Evolutionary conservation across 2,329 filamentous ascomycete genomes (phyloP).

Genomic region (Cryoendolithus antarcticus): DNA sequence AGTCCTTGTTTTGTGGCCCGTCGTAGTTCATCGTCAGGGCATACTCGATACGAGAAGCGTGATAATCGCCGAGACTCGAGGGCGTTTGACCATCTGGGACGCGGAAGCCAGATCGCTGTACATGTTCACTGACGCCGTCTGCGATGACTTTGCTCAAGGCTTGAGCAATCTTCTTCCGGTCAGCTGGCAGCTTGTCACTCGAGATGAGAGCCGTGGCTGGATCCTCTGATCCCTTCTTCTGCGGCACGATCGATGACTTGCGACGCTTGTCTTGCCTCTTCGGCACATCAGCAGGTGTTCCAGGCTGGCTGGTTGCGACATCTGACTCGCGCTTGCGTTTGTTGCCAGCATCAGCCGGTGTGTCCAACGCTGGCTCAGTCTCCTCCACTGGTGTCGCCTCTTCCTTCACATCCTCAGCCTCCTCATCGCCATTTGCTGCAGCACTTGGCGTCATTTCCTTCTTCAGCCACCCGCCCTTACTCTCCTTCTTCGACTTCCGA

Average conservation of each 20-base stretch:
- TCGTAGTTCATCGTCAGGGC: constrained; percentile 45
- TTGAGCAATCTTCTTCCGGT: constrained; percentile 57
- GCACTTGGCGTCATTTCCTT: constrained; percentile 13
- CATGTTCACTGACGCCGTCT: constrained; percentile 52
- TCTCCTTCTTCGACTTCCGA: constrained; percentile 39
- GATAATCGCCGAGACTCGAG: constrained; percentile 52
- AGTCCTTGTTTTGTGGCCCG: constrained; percentile 39
- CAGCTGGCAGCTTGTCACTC: constrained; percentile 44
- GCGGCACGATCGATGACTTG: constrained; percentile 17
- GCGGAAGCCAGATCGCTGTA: constrained; percentile 51
- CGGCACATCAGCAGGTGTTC: constrained; percentile 1
- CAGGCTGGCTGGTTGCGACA: not conserved
- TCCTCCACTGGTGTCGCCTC: constrained; percentile 10
- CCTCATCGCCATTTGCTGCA: constrained; percentile 24
- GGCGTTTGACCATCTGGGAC: constrained; percentile 52
- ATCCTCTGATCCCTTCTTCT: constrained; percentile 12
- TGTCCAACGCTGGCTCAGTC: not conserved
- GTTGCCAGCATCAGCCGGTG: constrained; percentile 10
- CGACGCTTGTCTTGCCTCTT: constrained; percentile 23
- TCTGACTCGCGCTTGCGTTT: constrained; percentile 21
- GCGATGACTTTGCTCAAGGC: constrained; percentile 58
- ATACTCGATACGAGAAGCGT: constrained; percentile 72
- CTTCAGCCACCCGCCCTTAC: constrained; percentile 21
- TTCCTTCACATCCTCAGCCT: constrained; percentile 21
- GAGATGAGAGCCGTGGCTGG: constrained; percentile 22